phyloP scores from a whole-genome alignment of 75 land plant genomes.

The Chamaecyparis obtusa region DNA sequence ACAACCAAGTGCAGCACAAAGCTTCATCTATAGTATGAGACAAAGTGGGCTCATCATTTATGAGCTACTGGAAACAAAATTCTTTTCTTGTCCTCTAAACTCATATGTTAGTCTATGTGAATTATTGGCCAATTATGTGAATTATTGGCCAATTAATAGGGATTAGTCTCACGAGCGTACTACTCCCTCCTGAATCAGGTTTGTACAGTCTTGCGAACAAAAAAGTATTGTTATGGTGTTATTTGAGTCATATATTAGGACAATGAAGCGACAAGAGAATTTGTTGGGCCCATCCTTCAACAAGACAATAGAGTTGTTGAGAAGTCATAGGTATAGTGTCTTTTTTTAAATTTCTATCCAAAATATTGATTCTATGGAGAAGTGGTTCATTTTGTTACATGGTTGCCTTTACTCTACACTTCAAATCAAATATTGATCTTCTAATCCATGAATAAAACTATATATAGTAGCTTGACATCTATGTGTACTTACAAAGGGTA shows the following conservation, averaged over 20 bases:
- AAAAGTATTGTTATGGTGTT: constrained; percentile 12
- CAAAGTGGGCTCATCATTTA: constrained; percentile 54
- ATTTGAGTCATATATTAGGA: constrained; percentile 16
- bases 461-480: too few species aligned
- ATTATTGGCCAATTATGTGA: too few species aligned
- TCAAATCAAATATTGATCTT: background rate
- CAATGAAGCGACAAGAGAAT: constrained; percentile 72
- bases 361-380: background rate
- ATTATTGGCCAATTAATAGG: background rate
- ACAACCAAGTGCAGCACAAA: constrained; percentile 82
- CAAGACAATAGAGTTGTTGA: too few species aligned
- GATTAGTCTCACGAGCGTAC: background rate
- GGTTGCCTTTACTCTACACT: background rate
- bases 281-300: too few species aligned
- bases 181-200: background rate
- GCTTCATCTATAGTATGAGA: constrained; percentile 82
- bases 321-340: background rate
- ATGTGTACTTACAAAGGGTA: too few species aligned
- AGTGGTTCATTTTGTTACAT: background rate
- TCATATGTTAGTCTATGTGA: background rate
- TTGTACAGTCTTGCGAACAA: constrained; percentile 8
- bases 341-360: background rate
- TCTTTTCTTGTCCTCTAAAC: background rate
- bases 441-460: too few species aligned
- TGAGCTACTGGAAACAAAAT: constrained; percentile 46